A percentile compares a stretch with the other conserved stretches of the same genome.
Evolutionary conservation across 2,329 filamentous ascomycete genomes (phyloP).

Genomic region (Exophiala xenobiotica): DNA sequence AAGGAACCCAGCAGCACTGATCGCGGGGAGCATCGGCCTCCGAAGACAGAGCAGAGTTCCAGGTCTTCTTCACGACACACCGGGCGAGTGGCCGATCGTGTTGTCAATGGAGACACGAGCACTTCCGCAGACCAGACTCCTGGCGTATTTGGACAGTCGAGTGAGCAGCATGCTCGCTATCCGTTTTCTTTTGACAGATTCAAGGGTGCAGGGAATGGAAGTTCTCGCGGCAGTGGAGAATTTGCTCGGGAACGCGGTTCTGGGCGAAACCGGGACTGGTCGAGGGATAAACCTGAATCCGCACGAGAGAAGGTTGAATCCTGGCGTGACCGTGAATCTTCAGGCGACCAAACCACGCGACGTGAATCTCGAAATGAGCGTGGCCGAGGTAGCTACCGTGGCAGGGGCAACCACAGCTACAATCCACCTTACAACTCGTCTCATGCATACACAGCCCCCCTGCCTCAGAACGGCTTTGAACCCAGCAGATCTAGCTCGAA

Average conservation of each 20-base stretch:
- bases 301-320: conserved; percentile 32
- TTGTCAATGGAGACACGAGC: conserved; percentile 12
- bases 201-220: conserved; percentile 14
- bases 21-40: conserved; percentile 8
- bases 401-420: conserved; percentile 42
- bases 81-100: conserved; percentile 7
- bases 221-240: conserved; percentile 15
- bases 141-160: conserved; percentile 6
- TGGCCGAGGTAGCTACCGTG: conserved; percentile 41
- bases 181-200: conserved; percentile 12
- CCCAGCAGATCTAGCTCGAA: conserved; percentile 42
- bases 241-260: conserved; percentile 19
- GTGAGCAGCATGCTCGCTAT: conserved; percentile 14
- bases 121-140: conserved; percentile 14
- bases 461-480: conserved; percentile 43
- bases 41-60: conserved; percentile 19
- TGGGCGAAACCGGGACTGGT: conserved; percentile 31
- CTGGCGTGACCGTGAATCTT: conserved; percentile 38
- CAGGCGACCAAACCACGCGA: conserved; percentile 38
- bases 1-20: conserved; percentile 9
- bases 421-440: conserved; percentile 32
- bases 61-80: conserved; percentile 29
- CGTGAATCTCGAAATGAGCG: conserved; percentile 41
- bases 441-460: conserved; percentile 41
- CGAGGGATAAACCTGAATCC: conserved; percentile 33